Base-by-base conservation (phyloP, 2,329 filamentous ascomycete species). In the Colletotrichum liaoningense region DNA sequence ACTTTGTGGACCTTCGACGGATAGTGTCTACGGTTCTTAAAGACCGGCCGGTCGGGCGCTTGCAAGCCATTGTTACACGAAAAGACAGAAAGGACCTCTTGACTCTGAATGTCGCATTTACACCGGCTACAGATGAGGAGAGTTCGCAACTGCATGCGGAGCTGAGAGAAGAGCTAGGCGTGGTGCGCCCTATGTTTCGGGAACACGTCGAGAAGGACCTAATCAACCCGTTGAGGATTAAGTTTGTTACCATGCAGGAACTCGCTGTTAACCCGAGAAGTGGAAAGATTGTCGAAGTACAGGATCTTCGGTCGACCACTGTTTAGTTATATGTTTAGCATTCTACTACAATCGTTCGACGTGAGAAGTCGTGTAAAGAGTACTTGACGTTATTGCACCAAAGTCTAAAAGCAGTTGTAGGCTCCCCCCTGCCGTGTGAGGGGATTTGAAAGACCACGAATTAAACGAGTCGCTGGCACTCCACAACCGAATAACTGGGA, bases 131-230 rank as follows among this genome's bases (percentile, higher is more conserved):
- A 3, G 55, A 73, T 1, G 67, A 65, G 22, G 70, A 73, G 60
- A 60, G 60, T 24, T 46, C 19, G 12, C 35, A 24, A 56, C 56
- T 73, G 67, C 60, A 62, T 49, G 35, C 33, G 7, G 67, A 46
- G 55, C 42, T 73, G 12, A 38, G 35, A 22, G 26, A 54, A 8
- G 33, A 73, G 60, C 46, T 73, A 22, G 56, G 62, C 8, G 22
- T 56, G 30, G 60, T 70, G 46, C 70, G 67, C 26, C 67, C 70
- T 7, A 73, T 73, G 70, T 73, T 73, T 22, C 56, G 56, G 22
- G 70, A 70, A 14, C 67, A 73, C 56, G 70, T 73, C 55, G 55
- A 66, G 28, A 73, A 70, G 56, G 62, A 66, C 11, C 46, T 73
- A 2, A 57, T 73, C n/a, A 73, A 73, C 33, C 60, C 63, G 19